phyloP scores from a whole-genome alignment of 805 yeast genomes.

The Wickerhamiella lipophila region DNA sequence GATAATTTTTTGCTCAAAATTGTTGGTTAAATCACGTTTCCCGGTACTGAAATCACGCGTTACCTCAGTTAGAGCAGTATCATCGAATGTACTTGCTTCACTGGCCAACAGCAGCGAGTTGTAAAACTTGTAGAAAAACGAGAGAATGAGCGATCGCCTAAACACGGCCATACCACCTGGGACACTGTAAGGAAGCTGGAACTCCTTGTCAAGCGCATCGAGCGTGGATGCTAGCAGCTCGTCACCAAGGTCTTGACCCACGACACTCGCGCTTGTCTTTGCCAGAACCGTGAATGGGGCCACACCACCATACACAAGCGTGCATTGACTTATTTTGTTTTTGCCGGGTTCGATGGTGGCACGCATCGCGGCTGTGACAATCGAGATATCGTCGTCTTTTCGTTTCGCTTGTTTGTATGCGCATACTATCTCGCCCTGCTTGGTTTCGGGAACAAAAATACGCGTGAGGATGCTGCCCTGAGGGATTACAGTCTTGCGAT shows the following conservation, averaged over 20 bases:
- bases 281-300: slow-evolving; percentile 37
- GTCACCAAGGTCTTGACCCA: slow-evolving; percentile 19
- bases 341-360: slow-evolving; percentile 16
- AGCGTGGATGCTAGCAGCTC: slow-evolving; percentile 9
- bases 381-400: slow-evolving; percentile 40
- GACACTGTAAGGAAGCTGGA: slow-evolving; percentile 32
- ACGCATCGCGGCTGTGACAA: slow-evolving; percentile 35
- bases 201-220: slow-evolving; percentile 29
- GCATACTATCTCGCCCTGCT: slow-evolving; percentile 29
- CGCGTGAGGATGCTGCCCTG: slow-evolving; percentile 29
- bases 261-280: slow-evolving; percentile 26
- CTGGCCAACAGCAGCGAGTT: slow-evolving; percentile 24
- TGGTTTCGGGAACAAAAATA: slow-evolving; percentile 33
- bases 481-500: slow-evolving; percentile 33
- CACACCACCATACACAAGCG: slow-evolving; percentile 37
- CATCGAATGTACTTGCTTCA: slow-evolving; percentile 17
- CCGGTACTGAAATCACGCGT: slow-evolving; percentile 30
- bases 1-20: slow-evolving; percentile 29
- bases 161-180: slow-evolving; percentile 42
- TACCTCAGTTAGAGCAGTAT: slow-evolving; percentile 28
- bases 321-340: slow-evolving; percentile 21
- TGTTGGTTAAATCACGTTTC: slow-evolving; percentile 31
- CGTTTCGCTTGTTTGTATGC: slow-evolving; percentile 38
- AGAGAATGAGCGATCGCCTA: slow-evolving; percentile 34
- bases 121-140: slow-evolving; percentile 36